Conservation (phyloP, 2,329 filamentous ascomycete genomes). For the Beauveria asiatica region DNA sequence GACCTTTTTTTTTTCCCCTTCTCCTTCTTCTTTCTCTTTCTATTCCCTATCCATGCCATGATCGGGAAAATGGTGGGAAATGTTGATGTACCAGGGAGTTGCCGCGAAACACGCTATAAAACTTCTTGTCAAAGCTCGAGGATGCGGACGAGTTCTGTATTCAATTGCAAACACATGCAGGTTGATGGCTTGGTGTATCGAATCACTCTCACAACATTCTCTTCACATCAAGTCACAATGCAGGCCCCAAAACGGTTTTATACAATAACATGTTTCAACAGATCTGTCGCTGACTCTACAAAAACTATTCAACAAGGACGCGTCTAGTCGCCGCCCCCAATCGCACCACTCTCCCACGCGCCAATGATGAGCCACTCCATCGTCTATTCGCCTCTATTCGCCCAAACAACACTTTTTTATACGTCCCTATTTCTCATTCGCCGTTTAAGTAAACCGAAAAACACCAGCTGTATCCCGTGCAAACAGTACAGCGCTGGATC, state of each 20-base stretch:
- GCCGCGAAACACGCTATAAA: too few species aligned
- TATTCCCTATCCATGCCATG: too few species aligned
- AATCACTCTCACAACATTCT: too few species aligned
- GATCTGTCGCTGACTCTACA: slow-evolving; percentile 1
- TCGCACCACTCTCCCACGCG: neutral
- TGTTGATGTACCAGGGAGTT: too few species aligned
- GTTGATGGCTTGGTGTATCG: too few species aligned
- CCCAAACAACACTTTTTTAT: neutral
- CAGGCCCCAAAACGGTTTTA: neutral
- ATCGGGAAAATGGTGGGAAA: too few species aligned
- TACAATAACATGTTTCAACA: neutral
- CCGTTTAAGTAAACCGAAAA: neutral
- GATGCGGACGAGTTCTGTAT: too few species aligned
- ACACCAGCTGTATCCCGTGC: neutral
- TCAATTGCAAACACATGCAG: too few species aligned
- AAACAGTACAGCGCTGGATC: neutral
- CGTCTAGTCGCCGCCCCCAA: neutral
- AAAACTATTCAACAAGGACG: slow-evolving; percentile 1
- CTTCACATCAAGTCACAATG: neutral
- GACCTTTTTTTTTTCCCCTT: too few species aligned
- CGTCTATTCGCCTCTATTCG: neutral
- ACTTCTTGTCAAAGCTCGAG: too few species aligned
- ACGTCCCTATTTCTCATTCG: neutral
- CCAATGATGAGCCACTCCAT: neutral
- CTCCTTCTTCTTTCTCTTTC: too few species aligned